phyloP scores from a whole-genome alignment of 768 basidiomycete species.

The Paxillus involutus region DNA sequence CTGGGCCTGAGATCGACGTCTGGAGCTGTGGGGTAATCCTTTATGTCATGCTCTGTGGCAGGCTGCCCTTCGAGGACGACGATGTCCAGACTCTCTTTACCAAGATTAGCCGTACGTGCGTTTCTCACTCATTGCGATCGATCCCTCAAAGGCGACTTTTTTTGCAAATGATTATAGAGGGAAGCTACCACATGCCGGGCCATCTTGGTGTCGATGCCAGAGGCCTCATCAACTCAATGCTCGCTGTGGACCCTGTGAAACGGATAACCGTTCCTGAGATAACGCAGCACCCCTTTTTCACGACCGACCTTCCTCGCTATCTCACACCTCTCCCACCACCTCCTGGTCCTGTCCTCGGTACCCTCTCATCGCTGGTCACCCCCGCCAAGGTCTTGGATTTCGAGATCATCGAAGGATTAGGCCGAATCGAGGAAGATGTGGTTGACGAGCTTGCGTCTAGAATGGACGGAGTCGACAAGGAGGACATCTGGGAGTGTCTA shows the following conservation, averaged over 20 bases:
- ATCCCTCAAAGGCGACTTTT: neutral
- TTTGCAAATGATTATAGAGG: constrained; percentile 51
- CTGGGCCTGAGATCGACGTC: constrained; percentile 97
- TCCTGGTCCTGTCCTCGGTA: constrained; percentile 75
- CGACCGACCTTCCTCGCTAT: constrained; percentile 80
- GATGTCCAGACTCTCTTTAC: constrained; percentile 91
- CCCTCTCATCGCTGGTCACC: constrained; percentile 68
- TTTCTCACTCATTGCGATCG: neutral
- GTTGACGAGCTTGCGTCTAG: constrained; percentile 76
- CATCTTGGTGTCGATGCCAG: constrained; percentile 78
- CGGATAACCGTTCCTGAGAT: constrained; percentile 94
- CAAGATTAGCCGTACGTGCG: constrained; percentile 81
- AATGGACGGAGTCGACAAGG: constrained; percentile 73
- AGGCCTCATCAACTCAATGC: constrained; percentile 83
- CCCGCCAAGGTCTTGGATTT: constrained; percentile 70
- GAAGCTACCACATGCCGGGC: constrained; percentile 82
- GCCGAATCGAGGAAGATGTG: constrained; percentile 88
- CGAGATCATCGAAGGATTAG: constrained; percentile 88
- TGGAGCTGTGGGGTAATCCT: constrained; percentile 99
- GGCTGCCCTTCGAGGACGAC: constrained; percentile 96
- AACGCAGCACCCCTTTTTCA: constrained; percentile 88
- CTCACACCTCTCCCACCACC: constrained; percentile 79
- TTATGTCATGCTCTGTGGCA: constrained; percentile 95
- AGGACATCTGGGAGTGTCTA: constrained; percentile 87
- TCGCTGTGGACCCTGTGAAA: constrained; percentile 91